Percentiles rank a stretch among this genome's conserved stretches.
Conservation (phyloP, 2,329 filamentous ascomycete species). For the Phaeoacremonium minimum region DNA sequence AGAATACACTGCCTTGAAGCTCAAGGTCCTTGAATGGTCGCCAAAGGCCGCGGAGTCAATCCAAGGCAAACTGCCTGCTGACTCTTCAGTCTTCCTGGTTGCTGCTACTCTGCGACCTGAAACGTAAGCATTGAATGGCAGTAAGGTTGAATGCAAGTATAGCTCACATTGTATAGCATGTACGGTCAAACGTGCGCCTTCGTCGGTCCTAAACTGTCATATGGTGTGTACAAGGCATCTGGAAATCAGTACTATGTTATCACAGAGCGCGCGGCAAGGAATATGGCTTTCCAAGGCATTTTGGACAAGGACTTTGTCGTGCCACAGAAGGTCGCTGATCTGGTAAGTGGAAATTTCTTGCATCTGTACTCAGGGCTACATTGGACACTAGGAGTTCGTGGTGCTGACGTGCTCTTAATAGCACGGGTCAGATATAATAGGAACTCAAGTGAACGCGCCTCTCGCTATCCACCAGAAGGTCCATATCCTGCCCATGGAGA, state of each 20-base stretch:
- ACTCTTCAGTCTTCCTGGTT: slow-evolving; percentile 80
- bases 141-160: no score
- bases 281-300: slow-evolving; percentile 93
- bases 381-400: no score
- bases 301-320: slow-evolving; percentile 74
- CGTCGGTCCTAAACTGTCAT: slow-evolving; percentile 82
- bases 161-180: no score
- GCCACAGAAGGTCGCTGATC: slow-evolving; percentile 64
- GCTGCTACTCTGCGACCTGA: slow-evolving; percentile 90
- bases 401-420: no score
- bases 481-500: slow-evolving; percentile 91
- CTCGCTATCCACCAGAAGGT: slow-evolving; percentile 83
- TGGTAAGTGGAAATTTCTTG: no score
- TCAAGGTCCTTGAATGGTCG: slow-evolving; percentile 87
- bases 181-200: slow-evolving; percentile 97
- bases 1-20: slow-evolving; percentile 89
- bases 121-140: no score
- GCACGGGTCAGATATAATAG: slow-evolving; percentile 76
- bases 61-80: slow-evolving; percentile 72
- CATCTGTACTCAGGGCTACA: no score
- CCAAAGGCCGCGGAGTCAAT: slow-evolving; percentile 67
- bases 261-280: slow-evolving; percentile 75
- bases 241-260: slow-evolving; percentile 78
- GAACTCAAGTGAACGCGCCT: slow-evolving; percentile 85
- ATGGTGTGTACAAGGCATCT: slow-evolving; percentile 69